These are phyloP conservation scores for Dichotomocladium elegans DNA, from an alignment of 371 early-diverging fungal species.

Conservation along the genomic window DNA sequence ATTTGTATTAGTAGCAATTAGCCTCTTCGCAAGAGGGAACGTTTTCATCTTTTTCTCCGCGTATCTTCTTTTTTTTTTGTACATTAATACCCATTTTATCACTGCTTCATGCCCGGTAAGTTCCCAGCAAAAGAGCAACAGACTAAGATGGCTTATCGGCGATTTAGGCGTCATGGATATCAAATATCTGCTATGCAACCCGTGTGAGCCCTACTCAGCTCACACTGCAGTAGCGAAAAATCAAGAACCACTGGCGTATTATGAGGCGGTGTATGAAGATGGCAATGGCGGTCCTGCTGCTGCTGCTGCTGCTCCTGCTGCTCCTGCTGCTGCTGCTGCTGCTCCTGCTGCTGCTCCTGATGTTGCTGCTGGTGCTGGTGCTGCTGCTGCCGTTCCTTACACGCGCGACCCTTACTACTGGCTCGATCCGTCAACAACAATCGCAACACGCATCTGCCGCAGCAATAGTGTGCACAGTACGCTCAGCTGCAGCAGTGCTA, in stretches of 20 bases:
- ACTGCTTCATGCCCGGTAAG: conserved; percentile 1
- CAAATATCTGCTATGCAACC: conserved; percentile 24
- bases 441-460: not conserved
- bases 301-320: no score
- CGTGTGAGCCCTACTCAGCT: conserved; percentile 14
- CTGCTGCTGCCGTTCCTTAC: no score
- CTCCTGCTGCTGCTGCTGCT: no score
- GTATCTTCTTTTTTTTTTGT: not conserved
- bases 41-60: not conserved
- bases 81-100: conserved; percentile 3
- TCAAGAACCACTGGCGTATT: not conserved
- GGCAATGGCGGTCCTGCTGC: no score
- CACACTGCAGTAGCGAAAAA: not conserved
- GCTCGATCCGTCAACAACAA: no score
- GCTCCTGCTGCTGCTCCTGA: no score
- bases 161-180: conserved; percentile 34
- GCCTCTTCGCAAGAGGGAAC: not conserved
- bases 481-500: not conserved
- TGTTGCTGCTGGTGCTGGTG: no score
- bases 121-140: not conserved
- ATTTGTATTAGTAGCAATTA: conserved; percentile 8
- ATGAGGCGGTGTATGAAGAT: no score
- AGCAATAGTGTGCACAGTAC: not conserved
- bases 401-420: no score
- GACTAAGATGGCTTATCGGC: no score